phyloP scores from a whole-genome alignment of 805 yeast species.

The Cyberlindnera americana region DNA sequence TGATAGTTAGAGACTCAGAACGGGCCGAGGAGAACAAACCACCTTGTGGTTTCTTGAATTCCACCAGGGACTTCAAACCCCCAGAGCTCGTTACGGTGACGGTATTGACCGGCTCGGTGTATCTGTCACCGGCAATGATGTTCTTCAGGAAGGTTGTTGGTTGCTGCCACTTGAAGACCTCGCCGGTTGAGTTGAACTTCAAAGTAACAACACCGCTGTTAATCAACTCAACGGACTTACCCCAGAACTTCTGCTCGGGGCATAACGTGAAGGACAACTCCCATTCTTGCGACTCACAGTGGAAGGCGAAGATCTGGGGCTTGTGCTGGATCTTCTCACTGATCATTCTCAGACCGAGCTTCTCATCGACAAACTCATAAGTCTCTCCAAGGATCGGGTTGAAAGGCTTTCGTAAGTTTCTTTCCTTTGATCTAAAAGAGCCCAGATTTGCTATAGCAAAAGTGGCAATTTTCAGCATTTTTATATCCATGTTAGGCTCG shows the following conservation, averaged over 20 bases:
- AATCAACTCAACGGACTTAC: conserved; percentile 81
- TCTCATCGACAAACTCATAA: conserved; percentile 83
- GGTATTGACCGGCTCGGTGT: conserved; percentile 77
- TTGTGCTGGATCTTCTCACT: conserved; percentile 87
- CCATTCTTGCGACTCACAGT: conserved; percentile 75
- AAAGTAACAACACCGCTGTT: conserved; percentile 69
- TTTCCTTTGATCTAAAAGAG: conserved; percentile 64
- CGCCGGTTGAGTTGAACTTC: conserved; percentile 56
- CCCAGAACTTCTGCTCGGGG: conserved; percentile 92
- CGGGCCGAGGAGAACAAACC: conserved; percentile 80
- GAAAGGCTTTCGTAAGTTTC: conserved; percentile 86
- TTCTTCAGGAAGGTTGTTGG: conserved; percentile 84
- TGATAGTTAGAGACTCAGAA: conserved; percentile 61
- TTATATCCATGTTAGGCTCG: conserved; percentile 46
- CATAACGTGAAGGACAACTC: conserved; percentile 56
- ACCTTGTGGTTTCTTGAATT: conserved; percentile 53
- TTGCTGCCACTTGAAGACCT: conserved; percentile 69
- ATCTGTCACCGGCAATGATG: conserved; percentile 91
- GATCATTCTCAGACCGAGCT: conserved; percentile 65
- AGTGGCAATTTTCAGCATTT: conserved; percentile 66
- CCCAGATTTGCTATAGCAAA: conserved; percentile 80
- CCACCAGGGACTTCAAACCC: conserved; percentile 68
- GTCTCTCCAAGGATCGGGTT: conserved; percentile 95
- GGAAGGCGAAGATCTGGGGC: conserved; percentile 81
- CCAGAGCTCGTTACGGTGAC: conserved; percentile 62